Conservation (phyloP, 2,329 filamentous ascomycete species). For the Xylariales sp. region DNA sequence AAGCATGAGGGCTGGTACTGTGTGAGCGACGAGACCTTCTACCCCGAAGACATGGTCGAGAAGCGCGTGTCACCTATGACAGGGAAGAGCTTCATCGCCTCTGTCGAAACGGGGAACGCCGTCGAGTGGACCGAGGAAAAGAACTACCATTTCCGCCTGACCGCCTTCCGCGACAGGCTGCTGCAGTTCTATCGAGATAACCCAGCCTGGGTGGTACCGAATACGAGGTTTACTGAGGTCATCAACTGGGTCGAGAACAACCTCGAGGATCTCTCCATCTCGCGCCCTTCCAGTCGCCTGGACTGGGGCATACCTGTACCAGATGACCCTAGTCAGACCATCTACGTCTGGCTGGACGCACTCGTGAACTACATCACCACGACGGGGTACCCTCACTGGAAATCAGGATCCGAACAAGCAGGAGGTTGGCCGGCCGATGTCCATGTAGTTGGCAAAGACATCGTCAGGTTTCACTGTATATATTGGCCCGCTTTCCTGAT, state of each 20-base stretch:
- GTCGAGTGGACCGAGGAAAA: constrained; percentile 94
- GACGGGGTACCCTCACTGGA: constrained; percentile 82
- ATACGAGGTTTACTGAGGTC: constrained; percentile 79
- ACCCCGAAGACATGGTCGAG: constrained; percentile 80
- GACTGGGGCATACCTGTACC: constrained; percentile 92
- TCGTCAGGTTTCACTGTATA: constrained; percentile 93
- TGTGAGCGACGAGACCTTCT: constrained; percentile 96
- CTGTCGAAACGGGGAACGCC: constrained; percentile 87
- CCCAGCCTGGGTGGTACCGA: constrained; percentile 80
- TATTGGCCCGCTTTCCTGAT: constrained; percentile 98
- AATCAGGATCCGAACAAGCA: constrained; percentile 69
- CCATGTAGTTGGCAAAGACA: constrained; percentile 96
- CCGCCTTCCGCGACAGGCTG: constrained; percentile 80
- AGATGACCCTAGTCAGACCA: constrained; percentile 84
- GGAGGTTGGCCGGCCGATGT: constrained; percentile 90
- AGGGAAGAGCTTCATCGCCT: constrained; percentile 84
- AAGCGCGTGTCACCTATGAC: constrained; percentile 81
- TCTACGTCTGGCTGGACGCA: constrained; percentile 98
- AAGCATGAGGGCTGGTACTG: constrained; percentile 97
- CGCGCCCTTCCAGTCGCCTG: constrained; percentile 80
- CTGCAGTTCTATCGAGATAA: constrained; percentile 84
- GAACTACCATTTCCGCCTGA: constrained; percentile 95
- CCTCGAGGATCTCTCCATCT: constrained; percentile 89
- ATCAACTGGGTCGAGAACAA: constrained; percentile 79
- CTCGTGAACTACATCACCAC: constrained; percentile 93